Conservation (phyloP, 768 basidiomycete species). For the Hericium coralloides region DNA sequence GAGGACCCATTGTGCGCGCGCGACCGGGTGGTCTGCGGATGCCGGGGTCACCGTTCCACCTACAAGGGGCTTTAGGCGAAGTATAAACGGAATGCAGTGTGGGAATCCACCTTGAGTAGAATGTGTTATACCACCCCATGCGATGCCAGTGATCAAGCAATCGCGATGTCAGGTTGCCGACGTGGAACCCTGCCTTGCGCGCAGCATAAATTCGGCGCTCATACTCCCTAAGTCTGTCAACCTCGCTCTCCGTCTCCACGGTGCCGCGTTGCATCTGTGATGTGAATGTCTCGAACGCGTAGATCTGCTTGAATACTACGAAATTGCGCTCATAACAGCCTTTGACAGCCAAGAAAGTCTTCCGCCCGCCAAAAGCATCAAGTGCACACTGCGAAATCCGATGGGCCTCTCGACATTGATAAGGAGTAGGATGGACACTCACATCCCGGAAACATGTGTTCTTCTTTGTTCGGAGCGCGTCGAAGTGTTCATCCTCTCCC, state of each 20-base stretch:
- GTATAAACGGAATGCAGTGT: conserved; percentile 1
- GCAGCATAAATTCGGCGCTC: conserved; percentile 63
- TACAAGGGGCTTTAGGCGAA: not conserved
- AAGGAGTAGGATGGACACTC: conserved; percentile 1
- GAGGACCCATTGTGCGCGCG: conserved; percentile 13
- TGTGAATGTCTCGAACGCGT: conserved; percentile 53
- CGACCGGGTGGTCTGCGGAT: conserved; percentile 13
- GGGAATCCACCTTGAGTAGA: conserved; percentile 52
- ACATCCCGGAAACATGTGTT: conserved; percentile 80
- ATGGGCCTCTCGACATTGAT: not conserved
- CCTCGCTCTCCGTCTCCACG: conserved; percentile 40
- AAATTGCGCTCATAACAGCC: conserved; percentile 83
- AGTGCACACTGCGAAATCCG: conserved; percentile 44
- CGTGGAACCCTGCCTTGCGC: conserved; percentile 55
- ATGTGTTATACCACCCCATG: conserved; percentile 68
- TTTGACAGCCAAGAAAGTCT: conserved; percentile 78
- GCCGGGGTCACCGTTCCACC: conserved; percentile 14
- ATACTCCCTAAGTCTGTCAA: conserved; percentile 60
- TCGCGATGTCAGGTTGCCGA: conserved; percentile 65
- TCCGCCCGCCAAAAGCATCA: conserved; percentile 66
- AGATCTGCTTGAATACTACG: conserved; percentile 77
- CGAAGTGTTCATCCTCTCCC: conserved; percentile 71
- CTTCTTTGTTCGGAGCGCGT: conserved; percentile 66
- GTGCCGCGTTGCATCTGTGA: conserved; percentile 27
- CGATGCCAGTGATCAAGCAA: conserved; percentile 77